Evolutionary conservation across 495 filamentous ascomycete species (phyloP), one percentile per base, ranked within the genome.

Genomic region (Podospora pseudoanserina): DNA sequence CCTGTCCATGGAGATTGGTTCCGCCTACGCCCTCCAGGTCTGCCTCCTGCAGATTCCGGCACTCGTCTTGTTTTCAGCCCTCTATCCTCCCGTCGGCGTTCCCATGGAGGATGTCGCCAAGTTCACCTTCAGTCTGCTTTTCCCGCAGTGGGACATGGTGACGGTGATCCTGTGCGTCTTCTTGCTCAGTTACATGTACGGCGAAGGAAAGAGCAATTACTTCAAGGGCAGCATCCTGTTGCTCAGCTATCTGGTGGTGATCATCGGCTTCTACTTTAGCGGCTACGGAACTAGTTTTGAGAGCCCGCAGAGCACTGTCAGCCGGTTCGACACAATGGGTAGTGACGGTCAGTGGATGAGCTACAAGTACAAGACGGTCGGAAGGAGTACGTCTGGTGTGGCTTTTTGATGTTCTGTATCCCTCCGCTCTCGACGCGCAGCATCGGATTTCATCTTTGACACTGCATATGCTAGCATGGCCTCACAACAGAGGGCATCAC

Each of bases 121-220:
- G 60, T 92, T 94, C 75, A 94, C 92, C 4, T 99, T 99, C 78
- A 93, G 87, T 59, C 86, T 99, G 5, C 92, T 99, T 26, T 99
- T 99, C 80, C 96, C 95, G 7, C 95, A 98, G 76, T 99, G 95
- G 95, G 95, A 99, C 75, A 93, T 99, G 91, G 89, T 97, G 53
- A 96, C 93, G 30, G 94, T 98, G 55, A 97, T 97, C 65, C 85
- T 99, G 61, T 98, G 96, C 75, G 94, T 99, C 39, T 98, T 99
- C 83, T 81, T 99, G 53, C 86, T 99, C 54, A 96, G 92, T 65
- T 97, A 98, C 79, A 94, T 99, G 84, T 96, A 98, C 69, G 94
- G 96, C 67, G 95, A 99, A 79, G 95, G 95, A 61, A 99, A 99
- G 85, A 92, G 91, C 80, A 93, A 93, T 77, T 93, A 93, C 79